Evolutionary conservation across 768 basidiomycete species (phyloP).

Genomic region (Rhodotorula diobovata): DNA sequence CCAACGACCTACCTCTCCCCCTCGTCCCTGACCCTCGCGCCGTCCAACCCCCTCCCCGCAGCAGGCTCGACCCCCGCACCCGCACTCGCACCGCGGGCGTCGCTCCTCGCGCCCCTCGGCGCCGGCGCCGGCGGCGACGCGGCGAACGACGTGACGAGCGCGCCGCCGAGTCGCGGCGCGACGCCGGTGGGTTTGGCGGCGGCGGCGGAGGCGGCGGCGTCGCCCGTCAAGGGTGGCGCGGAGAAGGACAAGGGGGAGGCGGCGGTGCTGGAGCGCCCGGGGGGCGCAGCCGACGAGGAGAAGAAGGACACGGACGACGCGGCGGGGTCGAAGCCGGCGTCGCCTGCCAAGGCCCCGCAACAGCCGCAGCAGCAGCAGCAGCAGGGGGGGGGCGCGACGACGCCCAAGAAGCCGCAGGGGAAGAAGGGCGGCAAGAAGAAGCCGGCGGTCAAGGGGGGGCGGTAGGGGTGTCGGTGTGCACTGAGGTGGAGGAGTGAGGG

Average conservation of each 20-base stretch:
- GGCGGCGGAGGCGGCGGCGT: neutral
- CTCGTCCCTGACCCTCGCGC: conserved; percentile 33
- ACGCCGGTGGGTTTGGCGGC: neutral
- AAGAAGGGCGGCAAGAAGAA: conserved; percentile 32
- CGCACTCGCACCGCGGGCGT: neutral
- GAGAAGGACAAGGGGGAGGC: neutral
- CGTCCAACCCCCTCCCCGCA: conserved; percentile 34
- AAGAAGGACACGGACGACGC: neutral
- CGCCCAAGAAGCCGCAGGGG: conserved; percentile 25
- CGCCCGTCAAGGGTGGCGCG: neutral
- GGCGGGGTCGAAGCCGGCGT: neutral
- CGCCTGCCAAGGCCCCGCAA: neutral
- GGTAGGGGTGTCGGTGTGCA: neutral
- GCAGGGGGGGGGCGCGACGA: conserved; percentile 2
- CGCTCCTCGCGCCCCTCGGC: neutral
- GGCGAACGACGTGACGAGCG: neutral
- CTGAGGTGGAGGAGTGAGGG: neutral
- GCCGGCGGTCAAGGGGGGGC: conserved; percentile 26
- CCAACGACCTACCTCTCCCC: conserved; percentile 36
- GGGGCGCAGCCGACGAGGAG: neutral
- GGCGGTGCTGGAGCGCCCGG: neutral
- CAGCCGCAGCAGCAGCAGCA: neutral
- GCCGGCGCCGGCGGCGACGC: neutral
- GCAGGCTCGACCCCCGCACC: conserved; percentile 9
- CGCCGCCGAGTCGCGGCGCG: neutral